Percentiles rank a stretch among this genome's conserved stretches.
Conservation (phyloP, 2,329 filamentous ascomycete species). For the Aspergillus candidus region DNA sequence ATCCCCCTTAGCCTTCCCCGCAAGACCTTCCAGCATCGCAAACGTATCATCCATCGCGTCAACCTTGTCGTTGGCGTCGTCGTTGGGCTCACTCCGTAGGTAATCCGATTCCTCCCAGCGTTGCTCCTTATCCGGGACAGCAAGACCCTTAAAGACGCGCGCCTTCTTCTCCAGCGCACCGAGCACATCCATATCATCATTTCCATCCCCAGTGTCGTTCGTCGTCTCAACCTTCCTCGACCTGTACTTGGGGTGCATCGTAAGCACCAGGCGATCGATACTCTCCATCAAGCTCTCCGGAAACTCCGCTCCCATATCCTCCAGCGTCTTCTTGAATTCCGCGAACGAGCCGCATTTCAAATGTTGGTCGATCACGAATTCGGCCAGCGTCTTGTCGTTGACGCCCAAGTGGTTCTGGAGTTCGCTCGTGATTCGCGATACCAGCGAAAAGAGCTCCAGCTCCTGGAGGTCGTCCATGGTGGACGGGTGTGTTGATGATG, state of each 20-base stretch:
- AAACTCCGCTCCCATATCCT: slow-evolving; percentile 73
- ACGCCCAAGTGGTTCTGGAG: slow-evolving; percentile 90
- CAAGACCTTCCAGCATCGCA: slow-evolving; percentile 80
- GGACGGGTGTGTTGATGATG: slow-evolving; percentile 3
- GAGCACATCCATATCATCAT: slow-evolving; percentile 39
- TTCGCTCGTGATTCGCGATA: slow-evolving; percentile 90
- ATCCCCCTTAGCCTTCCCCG: slow-evolving; percentile 54
- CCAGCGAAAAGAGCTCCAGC: slow-evolving; percentile 87
- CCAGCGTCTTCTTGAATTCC: slow-evolving; percentile 71
- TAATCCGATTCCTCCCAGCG: slow-evolving; percentile 48
- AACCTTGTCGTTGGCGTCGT: slow-evolving; percentile 35
- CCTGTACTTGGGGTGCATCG: slow-evolving; percentile 88
- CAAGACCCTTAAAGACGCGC: slow-evolving; percentile 82
- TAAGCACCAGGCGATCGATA: slow-evolving; percentile 78
- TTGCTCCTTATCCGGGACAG: slow-evolving; percentile 71
- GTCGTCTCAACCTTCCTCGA: slow-evolving; percentile 38
- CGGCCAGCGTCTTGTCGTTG: slow-evolving; percentile 88
- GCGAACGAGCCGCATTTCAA: slow-evolving; percentile 62
- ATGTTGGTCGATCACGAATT: slow-evolving; percentile 92
- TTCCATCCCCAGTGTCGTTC: slow-evolving; percentile 34
- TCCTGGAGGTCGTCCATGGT: slow-evolving; percentile 84
- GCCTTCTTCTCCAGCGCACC: slow-evolving; percentile 62
- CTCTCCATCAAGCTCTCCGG: slow-evolving; percentile 83
- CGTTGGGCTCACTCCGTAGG: slow-evolving; percentile 25
- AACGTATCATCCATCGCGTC: slow-evolving; percentile 89